A percentile compares a stretch with the other conserved stretches of the same genome.
These are phyloP conservation scores for Coriaria nepalensis DNA, from an alignment of 306 rosid species.

Conservation along the genomic window DNA sequence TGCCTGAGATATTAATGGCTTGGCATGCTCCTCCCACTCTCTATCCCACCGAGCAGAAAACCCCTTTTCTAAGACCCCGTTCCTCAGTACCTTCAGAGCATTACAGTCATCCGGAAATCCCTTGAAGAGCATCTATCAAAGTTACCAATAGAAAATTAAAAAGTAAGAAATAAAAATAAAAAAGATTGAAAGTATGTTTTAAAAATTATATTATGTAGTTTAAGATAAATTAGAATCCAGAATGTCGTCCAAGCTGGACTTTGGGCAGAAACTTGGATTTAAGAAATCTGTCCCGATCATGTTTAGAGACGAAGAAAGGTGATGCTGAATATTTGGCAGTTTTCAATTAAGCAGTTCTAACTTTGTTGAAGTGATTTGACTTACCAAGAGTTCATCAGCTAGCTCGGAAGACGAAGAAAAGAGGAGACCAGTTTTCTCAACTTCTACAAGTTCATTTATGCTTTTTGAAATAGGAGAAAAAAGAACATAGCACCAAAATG, in stretches of 20 bases:
- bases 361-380: slow-evolving; percentile 8
- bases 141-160: slow-evolving; percentile 14
- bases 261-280: too few relatives aligned
- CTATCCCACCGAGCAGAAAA: slow-evolving; percentile 64
- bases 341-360: neutral
- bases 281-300: neutral
- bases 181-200: neutral
- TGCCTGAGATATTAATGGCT: slow-evolving; percentile 66
- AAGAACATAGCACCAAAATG: slow-evolving; percentile 4
- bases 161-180: slow-evolving; percentile 6
- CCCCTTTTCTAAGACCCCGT: slow-evolving; percentile 55
- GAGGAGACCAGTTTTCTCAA: slow-evolving; percentile 73
- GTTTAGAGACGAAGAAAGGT: neutral
- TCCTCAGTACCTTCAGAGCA: slow-evolving; percentile 37
- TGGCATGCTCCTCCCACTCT: slow-evolving; percentile 91
- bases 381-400: slow-evolving; percentile 88
- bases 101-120: slow-evolving; percentile 75
- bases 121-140: slow-evolving; percentile 61
- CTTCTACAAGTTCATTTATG: slow-evolving; percentile 76
- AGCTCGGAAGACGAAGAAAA: slow-evolving; percentile 86
- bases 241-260: too few relatives aligned
- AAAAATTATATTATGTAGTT: too few relatives aligned
- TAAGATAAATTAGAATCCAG: too few relatives aligned
- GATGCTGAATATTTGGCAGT: neutral
- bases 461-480: slow-evolving; percentile 26